phyloP scores from a whole-genome alignment of 352 stramenopile species.

The Phytophthora hibernalis region DNA sequence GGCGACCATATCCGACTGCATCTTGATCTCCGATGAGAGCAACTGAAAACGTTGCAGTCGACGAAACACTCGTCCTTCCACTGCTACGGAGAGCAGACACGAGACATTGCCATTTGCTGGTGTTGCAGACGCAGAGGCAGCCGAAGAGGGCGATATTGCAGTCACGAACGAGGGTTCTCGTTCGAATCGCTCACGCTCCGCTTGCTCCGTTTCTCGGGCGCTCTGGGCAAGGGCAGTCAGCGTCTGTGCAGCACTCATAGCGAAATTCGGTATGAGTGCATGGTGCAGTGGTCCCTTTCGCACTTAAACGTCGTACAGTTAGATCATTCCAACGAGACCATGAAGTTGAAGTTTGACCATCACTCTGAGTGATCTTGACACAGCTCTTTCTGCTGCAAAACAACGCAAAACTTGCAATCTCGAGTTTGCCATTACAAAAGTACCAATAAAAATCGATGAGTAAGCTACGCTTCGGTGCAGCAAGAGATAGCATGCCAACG shows the following conservation, averaged over 20 bases:
- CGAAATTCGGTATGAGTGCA: conserved; percentile 6
- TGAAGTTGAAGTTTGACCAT: conserved; percentile 34
- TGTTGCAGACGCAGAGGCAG: neutral
- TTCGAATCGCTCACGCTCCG: conserved; percentile 39
- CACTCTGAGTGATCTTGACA: conserved; percentile 8
- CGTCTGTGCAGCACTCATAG: conserved; percentile 37
- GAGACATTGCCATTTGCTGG: neutral
- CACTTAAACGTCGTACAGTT: conserved; percentile 8
- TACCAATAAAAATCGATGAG: conserved; percentile 39
- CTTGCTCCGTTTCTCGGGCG: conserved; percentile 35
- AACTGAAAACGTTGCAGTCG: conserved; percentile 46
- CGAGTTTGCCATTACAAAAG: conserved; percentile 38
- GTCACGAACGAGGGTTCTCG: conserved; percentile 31
- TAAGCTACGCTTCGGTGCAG: conserved; percentile 33
- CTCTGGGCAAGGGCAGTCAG: conserved; percentile 44
- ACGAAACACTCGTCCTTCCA: conserved; percentile 48
- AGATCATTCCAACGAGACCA: conserved; percentile 1
- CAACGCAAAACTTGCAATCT: conserved; percentile 17
- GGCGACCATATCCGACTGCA: conserved; percentile 43
- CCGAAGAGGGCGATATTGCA: conserved; percentile 16
- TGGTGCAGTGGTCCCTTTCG: conserved; percentile 8
- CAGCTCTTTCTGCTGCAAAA: no score
- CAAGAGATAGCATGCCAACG: conserved; percentile 36
- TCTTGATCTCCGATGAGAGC: conserved; percentile 36
- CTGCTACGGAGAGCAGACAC: conserved; percentile 1